Evolutionary conservation across 768 basidiomycete genomes (phyloP).

Genomic region (Mycena albidolilacea): DNA sequence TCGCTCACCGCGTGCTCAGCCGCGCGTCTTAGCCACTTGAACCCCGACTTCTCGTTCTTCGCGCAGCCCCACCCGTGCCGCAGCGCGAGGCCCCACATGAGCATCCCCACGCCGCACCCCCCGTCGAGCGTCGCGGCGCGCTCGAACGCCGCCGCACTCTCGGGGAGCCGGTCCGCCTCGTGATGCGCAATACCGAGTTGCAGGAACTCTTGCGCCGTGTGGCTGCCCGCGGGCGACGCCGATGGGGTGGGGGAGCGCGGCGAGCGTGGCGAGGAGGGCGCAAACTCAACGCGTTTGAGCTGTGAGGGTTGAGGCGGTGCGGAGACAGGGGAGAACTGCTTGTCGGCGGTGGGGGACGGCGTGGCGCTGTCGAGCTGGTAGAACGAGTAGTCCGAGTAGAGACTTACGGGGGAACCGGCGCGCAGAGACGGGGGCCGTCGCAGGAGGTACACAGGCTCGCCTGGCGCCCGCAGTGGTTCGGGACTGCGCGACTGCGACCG

Average conservation of each 20-base stretch:
- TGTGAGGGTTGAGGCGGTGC: constrained; percentile 28
- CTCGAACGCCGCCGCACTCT: constrained; percentile 84
- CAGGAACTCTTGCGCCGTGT: constrained; percentile 76
- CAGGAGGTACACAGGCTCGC: constrained; percentile 40
- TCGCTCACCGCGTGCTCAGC: constrained; percentile 87
- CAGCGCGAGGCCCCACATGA: constrained; percentile 91
- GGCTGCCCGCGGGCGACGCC: neutral
- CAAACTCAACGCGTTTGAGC: constrained; percentile 24
- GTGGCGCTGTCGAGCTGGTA: constrained; percentile 67
- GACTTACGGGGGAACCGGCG: constrained; percentile 53
- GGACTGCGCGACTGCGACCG: constrained; percentile 10
- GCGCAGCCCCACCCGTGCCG: constrained; percentile 91
- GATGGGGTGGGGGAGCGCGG: constrained; percentile 27
- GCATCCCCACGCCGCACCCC: constrained; percentile 91
- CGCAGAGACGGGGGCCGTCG: constrained; percentile 55
- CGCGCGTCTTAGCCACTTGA: constrained; percentile 87
- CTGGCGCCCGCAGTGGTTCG: constrained; percentile 20
- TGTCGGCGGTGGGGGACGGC: constrained; percentile 62
- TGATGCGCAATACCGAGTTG: constrained; percentile 86
- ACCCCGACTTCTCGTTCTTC: constrained; percentile 84
- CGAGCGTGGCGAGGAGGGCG: constrained; percentile 29
- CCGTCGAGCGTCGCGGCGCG: constrained; percentile 80
- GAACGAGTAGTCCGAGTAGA: constrained; percentile 79
- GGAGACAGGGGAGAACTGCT: constrained; percentile 39
- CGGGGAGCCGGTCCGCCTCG: constrained; percentile 77